Percentiles rank a stretch among this genome's conserved stretches.
phyloP scores from a whole-genome alignment of 306 rosid genomes.

The Herpetospermum pedunculosum region DNA sequence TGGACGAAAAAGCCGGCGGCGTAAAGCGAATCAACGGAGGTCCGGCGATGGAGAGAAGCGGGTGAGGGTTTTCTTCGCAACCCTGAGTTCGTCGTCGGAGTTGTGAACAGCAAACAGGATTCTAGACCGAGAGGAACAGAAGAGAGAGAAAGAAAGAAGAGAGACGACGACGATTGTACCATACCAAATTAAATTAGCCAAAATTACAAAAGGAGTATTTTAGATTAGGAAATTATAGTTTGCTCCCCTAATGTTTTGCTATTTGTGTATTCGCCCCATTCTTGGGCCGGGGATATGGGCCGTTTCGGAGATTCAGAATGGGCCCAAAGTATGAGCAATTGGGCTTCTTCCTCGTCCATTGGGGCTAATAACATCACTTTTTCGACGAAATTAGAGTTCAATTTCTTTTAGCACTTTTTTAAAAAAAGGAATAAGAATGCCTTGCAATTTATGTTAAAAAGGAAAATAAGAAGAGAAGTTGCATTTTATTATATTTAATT shows the following conservation, averaged over 20 bases:
- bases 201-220: slow-evolving; percentile 4
- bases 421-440: too few species aligned
- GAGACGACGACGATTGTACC: slow-evolving; percentile 15
- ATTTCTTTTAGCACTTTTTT: too few species aligned
- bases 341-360: background rate
- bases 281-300: background rate
- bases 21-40: background rate
- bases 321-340: background rate
- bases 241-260: background rate
- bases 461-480: too few species aligned
- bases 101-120: slow-evolving; percentile 8
- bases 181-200: background rate
- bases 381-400: too few species aligned
- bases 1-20: background rate
- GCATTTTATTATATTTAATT: too few species aligned
- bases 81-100: slow-evolving; percentile 1
- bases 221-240: background rate
- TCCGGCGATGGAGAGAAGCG: background rate
- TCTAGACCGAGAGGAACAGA: background rate
- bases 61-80: slow-evolving; percentile 6
- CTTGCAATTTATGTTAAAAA: too few species aligned
- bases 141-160: slow-evolving; percentile 7
- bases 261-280: background rate
- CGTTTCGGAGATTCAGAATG: background rate
- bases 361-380: background rate